Percentiles rank a stretch among this genome's conserved stretches.
phyloP scores from a whole-genome alignment of 2,329 filamentous ascomycete species.

The Ceratocystis papillata region DNA sequence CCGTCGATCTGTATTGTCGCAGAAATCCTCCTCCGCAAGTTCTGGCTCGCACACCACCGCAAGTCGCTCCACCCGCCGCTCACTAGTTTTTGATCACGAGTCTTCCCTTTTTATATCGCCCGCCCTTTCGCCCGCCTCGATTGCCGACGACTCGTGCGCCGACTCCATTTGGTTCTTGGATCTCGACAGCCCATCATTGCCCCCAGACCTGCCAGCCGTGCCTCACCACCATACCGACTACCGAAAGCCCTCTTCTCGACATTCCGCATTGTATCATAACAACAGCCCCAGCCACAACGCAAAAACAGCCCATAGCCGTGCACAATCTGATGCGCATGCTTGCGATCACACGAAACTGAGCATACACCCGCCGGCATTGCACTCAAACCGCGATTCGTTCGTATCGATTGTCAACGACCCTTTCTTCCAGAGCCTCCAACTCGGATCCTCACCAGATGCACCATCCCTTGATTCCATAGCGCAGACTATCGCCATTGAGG shows the following conservation, averaged over 20 bases:
- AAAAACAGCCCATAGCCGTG: neutral
- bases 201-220: neutral
- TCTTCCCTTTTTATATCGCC: constrained; percentile 24
- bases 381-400: constrained; percentile 38
- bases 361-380: neutral
- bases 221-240: neutral
- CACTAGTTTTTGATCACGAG: constrained; percentile 23
- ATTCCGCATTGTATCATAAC: neutral
- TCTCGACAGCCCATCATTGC: constrained; percentile 7
- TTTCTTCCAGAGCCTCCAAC: constrained; percentile 38
- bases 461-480: constrained; percentile 31
- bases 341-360: neutral
- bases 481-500: constrained; percentile 14
- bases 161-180: constrained; percentile 19
- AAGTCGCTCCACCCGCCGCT: constrained; percentile 15
- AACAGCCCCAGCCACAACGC: neutral
- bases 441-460: constrained; percentile 13
- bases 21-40: constrained; percentile 19
- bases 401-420: constrained; percentile 46
- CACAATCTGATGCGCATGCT: neutral
- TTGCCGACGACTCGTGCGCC: constrained; percentile 16
- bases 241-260: neutral
- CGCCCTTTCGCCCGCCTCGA: constrained; percentile 17
- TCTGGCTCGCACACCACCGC: constrained; percentile 11
- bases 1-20: constrained; percentile 21